These are phyloP conservation scores for Neohortaea acidophila DNA, from an alignment of 495 filamentous ascomycete species.

Conservation along the genomic window DNA sequence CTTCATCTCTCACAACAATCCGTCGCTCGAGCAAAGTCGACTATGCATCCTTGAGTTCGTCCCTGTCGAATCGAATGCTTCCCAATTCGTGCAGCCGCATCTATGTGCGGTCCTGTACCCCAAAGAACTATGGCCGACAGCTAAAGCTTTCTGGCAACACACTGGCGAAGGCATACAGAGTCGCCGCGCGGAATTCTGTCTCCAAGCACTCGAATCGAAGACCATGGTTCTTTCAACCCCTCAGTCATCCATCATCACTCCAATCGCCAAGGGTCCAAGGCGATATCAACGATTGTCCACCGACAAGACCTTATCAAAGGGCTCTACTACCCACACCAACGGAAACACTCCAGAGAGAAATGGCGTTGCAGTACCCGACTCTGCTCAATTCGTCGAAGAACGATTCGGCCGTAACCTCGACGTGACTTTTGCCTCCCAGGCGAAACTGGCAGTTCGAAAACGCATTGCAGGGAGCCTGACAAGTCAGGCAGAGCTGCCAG, in stretches of 20 bases:
- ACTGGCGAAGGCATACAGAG: slow-evolving; percentile 89
- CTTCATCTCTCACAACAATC: slow-evolving; percentile 50
- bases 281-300: slow-evolving; percentile 35
- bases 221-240: slow-evolving; percentile 38
- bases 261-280: slow-evolving; percentile 25
- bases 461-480: slow-evolving; percentile 81
- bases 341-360: slow-evolving; percentile 14
- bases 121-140: slow-evolving; percentile 44
- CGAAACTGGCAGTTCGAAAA: slow-evolving; percentile 69
- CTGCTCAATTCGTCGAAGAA: slow-evolving; percentile 76
- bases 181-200: slow-evolving; percentile 79
- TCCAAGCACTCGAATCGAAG: slow-evolving; percentile 53
- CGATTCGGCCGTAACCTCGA: slow-evolving; percentile 86
- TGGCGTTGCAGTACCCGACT: slow-evolving; percentile 39
- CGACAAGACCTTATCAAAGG: slow-evolving; percentile 27
- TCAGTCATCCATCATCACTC: slow-evolving; percentile 14
- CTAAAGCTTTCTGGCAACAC: slow-evolving; percentile 94
- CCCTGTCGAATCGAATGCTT: slow-evolving; percentile 23
- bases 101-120: slow-evolving; percentile 63
- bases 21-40: slow-evolving; percentile 31
- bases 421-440: slow-evolving; percentile 55
- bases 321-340: neutral
- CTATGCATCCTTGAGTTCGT: slow-evolving; percentile 56
- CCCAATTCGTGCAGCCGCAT: slow-evolving; percentile 21
- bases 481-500: slow-evolving; percentile 51